Conservation (phyloP, 202 grass and related monocot species). For the Bolboschoenoplectus hybrid region DNA sequence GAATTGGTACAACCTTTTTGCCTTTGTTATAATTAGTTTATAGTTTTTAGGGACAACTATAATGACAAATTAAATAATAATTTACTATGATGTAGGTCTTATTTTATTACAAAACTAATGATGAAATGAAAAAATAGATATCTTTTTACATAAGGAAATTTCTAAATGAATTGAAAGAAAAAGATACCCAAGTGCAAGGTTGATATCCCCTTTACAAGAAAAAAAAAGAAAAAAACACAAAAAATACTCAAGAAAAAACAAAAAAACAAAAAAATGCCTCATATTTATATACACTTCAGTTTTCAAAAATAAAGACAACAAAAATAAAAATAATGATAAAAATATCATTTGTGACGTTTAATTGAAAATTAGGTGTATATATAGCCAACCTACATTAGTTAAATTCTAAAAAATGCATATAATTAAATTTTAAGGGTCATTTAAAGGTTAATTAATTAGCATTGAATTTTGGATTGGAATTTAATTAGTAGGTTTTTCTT, state of each 20-base stretch:
- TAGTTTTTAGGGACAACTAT: not conserved
- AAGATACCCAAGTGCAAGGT: not conserved
- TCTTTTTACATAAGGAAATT: not conserved
- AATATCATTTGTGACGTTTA: slow-evolving; percentile 32
- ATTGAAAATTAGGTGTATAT: slow-evolving; percentile 32
- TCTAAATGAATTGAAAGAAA: not conserved
- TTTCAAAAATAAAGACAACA: slow-evolving; percentile 16
- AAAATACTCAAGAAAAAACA: not conserved
- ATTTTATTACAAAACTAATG: not conserved
- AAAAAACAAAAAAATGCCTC: not conserved
- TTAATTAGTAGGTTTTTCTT: slow-evolving; percentile 46
- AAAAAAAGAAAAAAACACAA: not conserved
- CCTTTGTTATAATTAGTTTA: no score
- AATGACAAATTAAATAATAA: not conserved
- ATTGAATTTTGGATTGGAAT: slow-evolving; percentile 53
- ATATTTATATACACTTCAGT: slow-evolving; percentile 27
- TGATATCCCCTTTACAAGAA: not conserved
- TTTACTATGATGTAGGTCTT: not conserved
- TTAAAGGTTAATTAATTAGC: slow-evolving; percentile 43
- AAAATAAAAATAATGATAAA: not conserved
- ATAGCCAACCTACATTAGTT: slow-evolving; percentile 42
- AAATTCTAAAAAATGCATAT: slow-evolving; percentile 39
- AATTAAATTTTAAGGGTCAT: slow-evolving; percentile 29
- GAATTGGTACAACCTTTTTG: no score
- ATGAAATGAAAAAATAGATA: not conserved